Base-by-base conservation (phyloP, 2,329 filamentous ascomycete genomes). In the Colletotrichum horii region DNA sequence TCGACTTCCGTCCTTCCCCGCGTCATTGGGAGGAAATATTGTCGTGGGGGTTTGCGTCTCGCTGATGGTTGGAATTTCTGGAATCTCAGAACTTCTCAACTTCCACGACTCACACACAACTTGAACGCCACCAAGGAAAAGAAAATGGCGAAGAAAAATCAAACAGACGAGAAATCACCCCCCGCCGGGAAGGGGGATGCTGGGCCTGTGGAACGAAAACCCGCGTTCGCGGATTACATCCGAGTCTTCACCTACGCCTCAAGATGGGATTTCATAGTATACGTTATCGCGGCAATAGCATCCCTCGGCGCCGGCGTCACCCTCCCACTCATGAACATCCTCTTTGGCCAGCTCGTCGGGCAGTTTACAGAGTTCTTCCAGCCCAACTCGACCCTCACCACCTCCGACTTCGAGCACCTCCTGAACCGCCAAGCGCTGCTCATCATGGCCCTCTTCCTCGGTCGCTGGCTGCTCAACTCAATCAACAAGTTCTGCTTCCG, bases 361-460 rank as follows among this genome's bases (percentile, higher is more conserved):
- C 76, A 82, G 28, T 82, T 82, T 70, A 80, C 81, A 6, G 76
- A 80, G 4, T 82, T 78, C 65, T 80, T 80, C 38, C 75, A 65
- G 9, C 74, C 64, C 79, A 80, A 62, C 70, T 80, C 76, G 62
- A 78, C 58, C 70, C 79, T 64, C 79, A 81, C 76, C 79, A 78
- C 38, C 70, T 76, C 64, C 16, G 55, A 76, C 38, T 80, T 80
- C 67, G 65, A 76, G 48, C 62, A 62, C 34, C 61, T 70, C 8
- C 75, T 75, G 14, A 72, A 76, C 68, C 64, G 65, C 19, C 74
- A 82, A 15, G 81, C 80, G 3, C 64, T 82, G 0, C 94, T 93
- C 82, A 92, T 95, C 80, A 89, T 95, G 71, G 91, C 91, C 70
- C 86, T 96, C 9, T 96, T 95, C 82, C 83, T 95, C 52, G 93